A percentile compares a stretch with the other conserved stretches of the same genome.
Conservation (phyloP, 192 early-diverging fungal species). For the Linnemannia elongata region DNA sequence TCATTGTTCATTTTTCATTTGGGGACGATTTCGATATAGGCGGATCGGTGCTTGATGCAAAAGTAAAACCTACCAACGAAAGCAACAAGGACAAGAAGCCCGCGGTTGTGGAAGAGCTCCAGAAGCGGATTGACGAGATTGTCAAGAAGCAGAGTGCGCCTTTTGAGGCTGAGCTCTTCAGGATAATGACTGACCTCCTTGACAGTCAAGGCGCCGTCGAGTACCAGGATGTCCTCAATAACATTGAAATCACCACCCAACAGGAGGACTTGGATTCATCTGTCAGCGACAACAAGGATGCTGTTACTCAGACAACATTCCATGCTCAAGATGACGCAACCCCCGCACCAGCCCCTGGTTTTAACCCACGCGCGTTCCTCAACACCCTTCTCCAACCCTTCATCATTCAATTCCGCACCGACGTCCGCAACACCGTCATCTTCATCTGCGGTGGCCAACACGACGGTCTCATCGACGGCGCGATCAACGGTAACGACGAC, state of each 20-base stretch:
- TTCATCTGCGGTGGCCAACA: conserved; percentile 10
- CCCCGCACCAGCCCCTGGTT: too few species aligned
- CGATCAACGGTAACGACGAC: conserved; percentile 1
- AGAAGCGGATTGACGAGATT: conserved; percentile 5
- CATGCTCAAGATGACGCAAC: neutral
- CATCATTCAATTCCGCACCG: conserved; percentile 11
- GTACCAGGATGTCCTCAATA: neutral
- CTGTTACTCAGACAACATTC: neutral
- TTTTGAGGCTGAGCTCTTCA: neutral
- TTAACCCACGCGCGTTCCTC: neutral
- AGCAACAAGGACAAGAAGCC: neutral
- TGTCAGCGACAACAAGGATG: neutral
- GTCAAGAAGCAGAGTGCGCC: neutral
- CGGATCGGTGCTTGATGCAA: neutral
- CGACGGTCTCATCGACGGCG: neutral
- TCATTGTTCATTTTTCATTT: neutral
- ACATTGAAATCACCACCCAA: neutral
- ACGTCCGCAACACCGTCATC: conserved; percentile 14
- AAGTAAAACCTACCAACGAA: neutral
- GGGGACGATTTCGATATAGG: neutral
- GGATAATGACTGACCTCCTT: neutral
- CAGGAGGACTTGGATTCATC: too few species aligned
- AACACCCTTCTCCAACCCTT: conserved; percentile 2
- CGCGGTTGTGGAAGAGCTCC: neutral
- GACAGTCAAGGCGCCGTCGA: neutral